phyloP scores from a whole-genome alignment of 768 basidiomycete species.

The Russula compacta region DNA sequence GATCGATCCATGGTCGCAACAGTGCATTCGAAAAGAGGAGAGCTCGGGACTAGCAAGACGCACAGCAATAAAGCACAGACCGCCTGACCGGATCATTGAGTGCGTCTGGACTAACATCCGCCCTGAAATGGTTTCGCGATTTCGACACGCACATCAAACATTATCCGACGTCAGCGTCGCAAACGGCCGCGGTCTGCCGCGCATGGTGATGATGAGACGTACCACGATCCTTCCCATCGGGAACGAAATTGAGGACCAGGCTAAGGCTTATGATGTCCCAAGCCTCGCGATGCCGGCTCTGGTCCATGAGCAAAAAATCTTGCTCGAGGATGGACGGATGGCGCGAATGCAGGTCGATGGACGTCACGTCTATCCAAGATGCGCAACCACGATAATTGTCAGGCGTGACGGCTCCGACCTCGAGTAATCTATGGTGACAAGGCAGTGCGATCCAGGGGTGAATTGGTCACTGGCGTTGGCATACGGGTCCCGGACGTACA shows the following conservation, averaged over 20 bases:
- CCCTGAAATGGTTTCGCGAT: slow-evolving; percentile 37
- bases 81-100: slow-evolving; percentile 42
- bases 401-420: slow-evolving; percentile 81
- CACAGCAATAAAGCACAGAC: slow-evolving; percentile 65
- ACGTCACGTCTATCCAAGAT: slow-evolving; percentile 62
- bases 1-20: background rate
- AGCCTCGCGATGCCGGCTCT: slow-evolving; percentile 36
- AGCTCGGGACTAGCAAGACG: slow-evolving; percentile 22
- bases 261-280: slow-evolving; percentile 85
- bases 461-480: slow-evolving; percentile 23
- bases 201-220: slow-evolving; percentile 9
- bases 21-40: too few relatives aligned
- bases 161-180: background rate
- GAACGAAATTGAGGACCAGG: slow-evolving; percentile 85
- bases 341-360: slow-evolving; percentile 78
- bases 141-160: too few relatives aligned
- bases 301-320: slow-evolving; percentile 67
- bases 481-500: background rate
- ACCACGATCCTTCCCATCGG: slow-evolving; percentile 70
- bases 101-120: slow-evolving; percentile 61
- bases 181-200: background rate
- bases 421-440: slow-evolving; percentile 50
- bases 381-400: slow-evolving; percentile 65
- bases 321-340: slow-evolving; percentile 80
- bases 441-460: background rate